Conservation (phyloP, 441 rosid genomes). For the Viola pubescens region DNA sequence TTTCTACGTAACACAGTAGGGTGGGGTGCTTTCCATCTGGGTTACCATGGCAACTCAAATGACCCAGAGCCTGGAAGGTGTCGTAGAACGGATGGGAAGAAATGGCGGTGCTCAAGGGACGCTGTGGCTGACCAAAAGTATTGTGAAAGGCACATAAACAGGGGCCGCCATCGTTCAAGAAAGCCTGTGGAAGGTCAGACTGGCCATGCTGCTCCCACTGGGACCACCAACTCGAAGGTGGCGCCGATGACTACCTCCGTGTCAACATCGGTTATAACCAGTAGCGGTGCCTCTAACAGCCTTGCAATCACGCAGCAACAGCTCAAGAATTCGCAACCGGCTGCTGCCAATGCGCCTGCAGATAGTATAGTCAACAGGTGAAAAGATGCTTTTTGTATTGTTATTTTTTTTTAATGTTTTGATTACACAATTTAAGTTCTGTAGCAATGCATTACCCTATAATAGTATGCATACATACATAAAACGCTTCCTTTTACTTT, state of each 20-base stretch:
- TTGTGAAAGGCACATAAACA: constrained; percentile 73
- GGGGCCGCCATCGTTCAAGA: constrained; percentile 94
- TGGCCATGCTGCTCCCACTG: constrained; percentile 38
- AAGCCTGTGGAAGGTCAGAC: constrained; percentile 83
- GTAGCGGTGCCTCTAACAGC: constrained; percentile 28
- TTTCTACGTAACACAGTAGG: constrained; percentile 30
- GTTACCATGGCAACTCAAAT: constrained; percentile 35
- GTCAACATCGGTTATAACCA: constrained; percentile 23
- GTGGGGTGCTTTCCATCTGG: constrained; percentile 57
- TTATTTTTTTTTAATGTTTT: neutral
- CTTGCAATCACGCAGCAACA: constrained; percentile 28
- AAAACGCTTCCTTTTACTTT: constrained; percentile 15
- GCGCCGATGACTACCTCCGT: constrained; percentile 25
- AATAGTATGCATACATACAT: constrained; percentile 1
- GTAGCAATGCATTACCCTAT: neutral
- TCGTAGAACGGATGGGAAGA: constrained; percentile 82
- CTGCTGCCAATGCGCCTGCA: constrained; percentile 20
- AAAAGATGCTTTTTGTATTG: neutral
- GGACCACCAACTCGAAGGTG: constrained; percentile 31
- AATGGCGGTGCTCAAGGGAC: constrained; percentile 84
- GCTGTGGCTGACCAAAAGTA: constrained; percentile 75
- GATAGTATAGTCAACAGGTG: constrained; percentile 36
- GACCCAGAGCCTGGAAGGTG: constrained; percentile 81
- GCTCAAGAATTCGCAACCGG: constrained; percentile 30
- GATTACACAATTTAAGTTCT: neutral